Evolutionary conservation across 2,329 filamentous ascomycete genomes (phyloP).

Genomic region (Fusarium zealandicum): DNA sequence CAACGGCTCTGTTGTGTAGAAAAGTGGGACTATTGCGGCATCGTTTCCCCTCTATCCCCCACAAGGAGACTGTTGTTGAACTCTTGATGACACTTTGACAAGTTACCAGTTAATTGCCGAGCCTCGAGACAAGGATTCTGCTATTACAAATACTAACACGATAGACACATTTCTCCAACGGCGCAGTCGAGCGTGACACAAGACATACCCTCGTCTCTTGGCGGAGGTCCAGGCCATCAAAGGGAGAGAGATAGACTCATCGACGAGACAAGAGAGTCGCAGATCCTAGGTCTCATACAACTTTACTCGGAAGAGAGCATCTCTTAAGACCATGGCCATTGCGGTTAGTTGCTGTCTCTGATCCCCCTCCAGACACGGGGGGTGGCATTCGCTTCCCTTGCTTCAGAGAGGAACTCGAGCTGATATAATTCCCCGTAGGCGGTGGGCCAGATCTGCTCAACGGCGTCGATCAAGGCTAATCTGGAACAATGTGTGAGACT

Average conservation of each 20-base stretch:
- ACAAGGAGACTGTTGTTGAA: no score
- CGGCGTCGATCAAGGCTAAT: conserved; percentile 78
- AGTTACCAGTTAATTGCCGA: no score
- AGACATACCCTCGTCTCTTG: no score
- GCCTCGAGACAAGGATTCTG: no score
- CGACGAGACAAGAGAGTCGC: not conserved
- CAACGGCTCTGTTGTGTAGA: conserved; percentile 7
- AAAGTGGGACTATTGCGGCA: conserved; percentile 39
- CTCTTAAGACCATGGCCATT: conserved; percentile 36
- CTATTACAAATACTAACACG: not conserved
- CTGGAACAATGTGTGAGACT: conserved; percentile 78
- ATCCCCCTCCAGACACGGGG: not conserved
- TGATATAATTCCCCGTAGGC: conserved; percentile 62
- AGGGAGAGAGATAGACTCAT: not conserved
- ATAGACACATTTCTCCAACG: not conserved
- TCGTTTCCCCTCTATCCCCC: conserved; percentile 29
- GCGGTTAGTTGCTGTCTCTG: conserved; percentile 33
- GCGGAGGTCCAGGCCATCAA: not conserved
- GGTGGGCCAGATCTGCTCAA: conserved; percentile 89
- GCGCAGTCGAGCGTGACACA: no score
- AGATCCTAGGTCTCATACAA: conserved; percentile 14
- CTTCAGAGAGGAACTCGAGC: conserved; percentile 16
- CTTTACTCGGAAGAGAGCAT: conserved; percentile 1
- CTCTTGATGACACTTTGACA: no score
- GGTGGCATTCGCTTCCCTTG: conserved; percentile 16